phyloP scores from a whole-genome alignment of 148 eudicot species.

The Heliamphora exappendiculata region DNA sequence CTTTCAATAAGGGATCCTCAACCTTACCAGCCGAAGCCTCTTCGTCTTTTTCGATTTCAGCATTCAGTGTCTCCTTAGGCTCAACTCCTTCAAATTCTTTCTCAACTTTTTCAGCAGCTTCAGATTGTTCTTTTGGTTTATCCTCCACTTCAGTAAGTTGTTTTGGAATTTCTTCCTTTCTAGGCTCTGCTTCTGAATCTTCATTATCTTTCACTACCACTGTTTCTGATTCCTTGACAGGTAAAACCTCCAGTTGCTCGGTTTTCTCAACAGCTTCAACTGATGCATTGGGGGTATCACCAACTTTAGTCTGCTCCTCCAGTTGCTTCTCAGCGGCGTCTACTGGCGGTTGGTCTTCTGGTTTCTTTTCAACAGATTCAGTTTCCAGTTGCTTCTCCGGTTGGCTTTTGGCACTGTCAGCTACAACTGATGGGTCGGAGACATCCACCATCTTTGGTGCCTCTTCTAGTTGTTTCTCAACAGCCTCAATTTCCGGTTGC shows the following conservation, averaged over 20 bases:
- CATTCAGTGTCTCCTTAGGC: slow-evolving; percentile 10
- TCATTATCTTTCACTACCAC: slow-evolving; percentile 4
- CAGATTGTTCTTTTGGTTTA: slow-evolving; percentile 12
- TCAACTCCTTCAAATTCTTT: slow-evolving; percentile 13
- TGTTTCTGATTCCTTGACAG: slow-evolving; percentile 14
- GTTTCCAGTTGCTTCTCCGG: background rate
- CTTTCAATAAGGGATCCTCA: slow-evolving; percentile 15
- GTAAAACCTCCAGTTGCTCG: slow-evolving; percentile 12
- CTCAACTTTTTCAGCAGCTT: slow-evolving; percentile 16
- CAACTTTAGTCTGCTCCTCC: slow-evolving; percentile 15
- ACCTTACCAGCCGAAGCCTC: slow-evolving; percentile 12
- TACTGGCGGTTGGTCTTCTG: slow-evolving; percentile 11
- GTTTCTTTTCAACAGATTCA: slow-evolving; percentile 1
- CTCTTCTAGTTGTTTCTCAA: slow-evolving; percentile 3
- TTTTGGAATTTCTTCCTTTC: slow-evolving; percentile 13
- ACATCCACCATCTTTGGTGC: slow-evolving; percentile 8
- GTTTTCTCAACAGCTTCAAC: slow-evolving; percentile 21
- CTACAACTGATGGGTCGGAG: slow-evolving; percentile 18
- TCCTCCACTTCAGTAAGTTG: slow-evolving; percentile 6
- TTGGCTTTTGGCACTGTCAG: background rate
- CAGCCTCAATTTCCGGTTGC: background rate
- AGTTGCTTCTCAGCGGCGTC: slow-evolving; percentile 22
- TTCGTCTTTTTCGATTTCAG: slow-evolving; percentile 16
- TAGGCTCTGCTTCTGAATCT: slow-evolving; percentile 6
- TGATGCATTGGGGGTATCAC: slow-evolving; percentile 14